A percentile compares a stretch with the other conserved stretches of the same genome.
Conservation (phyloP, 768 basidiomycete genomes). For the Podaxis sp. region DNA sequence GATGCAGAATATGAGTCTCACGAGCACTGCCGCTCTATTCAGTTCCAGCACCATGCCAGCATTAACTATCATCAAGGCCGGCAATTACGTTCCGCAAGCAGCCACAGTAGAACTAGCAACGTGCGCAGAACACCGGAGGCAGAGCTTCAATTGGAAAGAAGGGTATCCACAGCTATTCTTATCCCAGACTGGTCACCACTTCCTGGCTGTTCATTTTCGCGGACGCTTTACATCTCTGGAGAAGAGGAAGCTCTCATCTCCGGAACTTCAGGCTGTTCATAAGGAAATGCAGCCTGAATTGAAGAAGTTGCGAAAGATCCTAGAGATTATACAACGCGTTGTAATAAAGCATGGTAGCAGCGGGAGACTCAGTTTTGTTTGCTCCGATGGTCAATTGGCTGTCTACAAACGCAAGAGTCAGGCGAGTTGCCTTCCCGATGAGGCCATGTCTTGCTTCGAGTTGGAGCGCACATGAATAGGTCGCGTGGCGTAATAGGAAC, state of each 20-base stretch:
- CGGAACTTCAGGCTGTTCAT: constrained; percentile 32
- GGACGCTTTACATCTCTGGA: constrained; percentile 52
- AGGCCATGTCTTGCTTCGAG: constrained; percentile 28
- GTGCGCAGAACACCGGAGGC: constrained; percentile 29
- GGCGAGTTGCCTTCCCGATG: constrained; percentile 45
- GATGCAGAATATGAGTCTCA: constrained; percentile 30
- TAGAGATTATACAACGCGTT: constrained; percentile 43
- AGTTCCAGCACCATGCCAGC: constrained; percentile 17
- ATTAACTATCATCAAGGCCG: constrained; percentile 29
- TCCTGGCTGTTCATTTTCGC: constrained; percentile 53
- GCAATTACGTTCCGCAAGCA: constrained; percentile 37
- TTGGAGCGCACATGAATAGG: constrained; percentile 1
- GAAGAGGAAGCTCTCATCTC: constrained; percentile 42
- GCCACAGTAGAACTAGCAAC: constrained; percentile 48
- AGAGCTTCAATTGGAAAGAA: constrained; percentile 52
- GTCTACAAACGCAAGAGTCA: constrained; percentile 47
- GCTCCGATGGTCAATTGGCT: constrained; percentile 39
- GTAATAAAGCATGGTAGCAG: constrained; percentile 51
- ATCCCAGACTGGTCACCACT: constrained; percentile 63
- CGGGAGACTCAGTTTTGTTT: constrained; percentile 56
- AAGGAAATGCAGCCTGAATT: constrained; percentile 32
- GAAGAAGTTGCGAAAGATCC: constrained; percentile 36
- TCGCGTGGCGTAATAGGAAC: neutral
- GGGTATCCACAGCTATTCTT: constrained; percentile 66
- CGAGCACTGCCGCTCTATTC: constrained; percentile 18